Evolutionary conservation across 148 eudicot species (phyloP).

Genomic region (Fallopia convolvulus): DNA sequence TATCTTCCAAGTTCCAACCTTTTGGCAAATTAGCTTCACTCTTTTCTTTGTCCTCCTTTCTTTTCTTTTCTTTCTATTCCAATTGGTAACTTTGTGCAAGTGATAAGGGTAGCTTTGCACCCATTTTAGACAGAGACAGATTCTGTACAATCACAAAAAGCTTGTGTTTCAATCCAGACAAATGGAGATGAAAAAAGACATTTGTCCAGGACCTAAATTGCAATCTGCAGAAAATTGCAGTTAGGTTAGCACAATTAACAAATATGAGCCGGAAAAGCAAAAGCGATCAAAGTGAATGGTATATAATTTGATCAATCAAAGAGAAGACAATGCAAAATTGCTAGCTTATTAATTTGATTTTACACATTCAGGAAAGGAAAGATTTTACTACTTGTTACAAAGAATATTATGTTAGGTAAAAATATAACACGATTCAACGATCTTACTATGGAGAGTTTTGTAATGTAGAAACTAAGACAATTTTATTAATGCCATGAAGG

Average conservation of each 20-base stretch:
- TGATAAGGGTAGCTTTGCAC: not conserved
- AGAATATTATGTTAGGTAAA: no score
- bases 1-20: slow-evolving; percentile 3
- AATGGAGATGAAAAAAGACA: not conserved
- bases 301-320: not conserved
- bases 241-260: not conserved
- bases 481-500: no score
- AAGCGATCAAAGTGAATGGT: not conserved
- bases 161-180: not conserved
- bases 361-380: not conserved
- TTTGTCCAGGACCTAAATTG: not conserved
- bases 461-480: no score
- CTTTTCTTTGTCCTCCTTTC: not conserved
- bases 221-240: not conserved
- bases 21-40: not conserved
- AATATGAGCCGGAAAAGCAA: not conserved
- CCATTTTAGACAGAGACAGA: not conserved
- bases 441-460: no score
- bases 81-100: not conserved
- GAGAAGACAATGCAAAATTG: not conserved
- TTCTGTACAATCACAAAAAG: not conserved
- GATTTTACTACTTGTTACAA: not conserved
- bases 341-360: not conserved
- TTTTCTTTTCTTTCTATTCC: not conserved
- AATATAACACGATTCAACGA: no score